These are phyloP conservation scores for Cyberlindnera saturnus DNA, from an alignment of 805 yeast species.

Conservation along the genomic window DNA sequence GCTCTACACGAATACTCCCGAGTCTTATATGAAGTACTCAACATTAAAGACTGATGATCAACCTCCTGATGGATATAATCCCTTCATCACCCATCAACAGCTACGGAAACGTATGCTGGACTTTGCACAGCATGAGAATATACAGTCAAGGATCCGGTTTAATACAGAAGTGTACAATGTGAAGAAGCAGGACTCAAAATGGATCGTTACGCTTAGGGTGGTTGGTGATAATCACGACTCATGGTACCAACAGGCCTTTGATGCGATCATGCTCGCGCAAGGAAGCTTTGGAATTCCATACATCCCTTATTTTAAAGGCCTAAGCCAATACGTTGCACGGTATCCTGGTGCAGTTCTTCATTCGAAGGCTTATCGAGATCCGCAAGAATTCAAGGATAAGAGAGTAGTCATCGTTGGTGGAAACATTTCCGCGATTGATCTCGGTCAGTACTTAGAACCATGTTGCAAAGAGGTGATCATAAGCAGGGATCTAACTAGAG, in stretches of 20 bases:
- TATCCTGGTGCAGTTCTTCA: constrained; percentile 45
- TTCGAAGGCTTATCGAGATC: constrained; percentile 42
- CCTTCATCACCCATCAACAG: constrained; percentile 34
- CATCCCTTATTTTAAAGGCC: constrained; percentile 45
- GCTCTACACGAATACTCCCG: constrained; percentile 35
- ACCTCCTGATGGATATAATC: constrained; percentile 20
- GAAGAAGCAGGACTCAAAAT: constrained; percentile 26
- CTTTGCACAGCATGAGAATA: constrained; percentile 25
- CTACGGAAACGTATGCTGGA: constrained; percentile 23
- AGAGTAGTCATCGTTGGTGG: constrained; percentile 41
- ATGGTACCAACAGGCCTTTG: constrained; percentile 45
- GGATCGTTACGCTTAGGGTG: constrained; percentile 29
- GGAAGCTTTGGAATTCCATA: constrained; percentile 57
- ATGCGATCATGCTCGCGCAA: constrained; percentile 50
- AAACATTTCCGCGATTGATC: constrained; percentile 36
- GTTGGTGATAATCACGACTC: constrained; percentile 17
- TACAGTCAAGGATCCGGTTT: constrained; percentile 30
- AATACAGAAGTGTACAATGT: constrained; percentile 36
- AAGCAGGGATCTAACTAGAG: constrained; percentile 65
- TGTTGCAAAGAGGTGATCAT: constrained; percentile 44
- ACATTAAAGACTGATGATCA: constrained; percentile 24
- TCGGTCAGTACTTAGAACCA: constrained; percentile 38
- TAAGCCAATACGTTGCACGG: constrained; percentile 33
- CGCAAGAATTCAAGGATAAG: constrained; percentile 32
- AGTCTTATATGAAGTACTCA: constrained; percentile 31